Conservation (phyloP, 345 rosid species). For the Conringia planisiliqua region DNA sequence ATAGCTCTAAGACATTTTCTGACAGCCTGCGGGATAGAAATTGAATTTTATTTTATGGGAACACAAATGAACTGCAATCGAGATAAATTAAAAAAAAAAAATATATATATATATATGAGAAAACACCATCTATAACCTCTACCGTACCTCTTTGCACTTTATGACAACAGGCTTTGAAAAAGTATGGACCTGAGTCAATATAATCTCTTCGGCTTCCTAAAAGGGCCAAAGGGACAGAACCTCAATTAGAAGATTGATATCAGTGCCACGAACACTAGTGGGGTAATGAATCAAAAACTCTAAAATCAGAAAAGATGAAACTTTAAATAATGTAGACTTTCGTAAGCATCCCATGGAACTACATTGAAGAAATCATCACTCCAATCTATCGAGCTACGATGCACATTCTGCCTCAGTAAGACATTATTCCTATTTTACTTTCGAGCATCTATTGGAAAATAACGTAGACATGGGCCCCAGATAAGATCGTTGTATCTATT, state of each 20-base stretch:
- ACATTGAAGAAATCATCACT: constrained; percentile 18
- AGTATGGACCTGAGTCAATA: constrained; percentile 51
- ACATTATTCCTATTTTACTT: background rate
- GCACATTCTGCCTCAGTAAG: constrained; percentile 1
- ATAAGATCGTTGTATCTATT: background rate
- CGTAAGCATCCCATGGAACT: background rate
- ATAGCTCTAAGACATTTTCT: constrained; percentile 87
- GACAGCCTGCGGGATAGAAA: constrained; percentile 55
- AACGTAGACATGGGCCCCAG: constrained; percentile 10
- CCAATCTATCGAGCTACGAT: constrained; percentile 2
- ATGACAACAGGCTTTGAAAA: constrained; percentile 60
- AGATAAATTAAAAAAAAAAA: too few relatives aligned
- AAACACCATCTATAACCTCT: constrained; percentile 4
- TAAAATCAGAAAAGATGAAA: constrained; percentile 7
- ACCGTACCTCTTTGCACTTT: constrained; percentile 87
- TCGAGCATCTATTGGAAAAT: background rate
- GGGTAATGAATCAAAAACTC: background rate
- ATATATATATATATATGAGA: background rate
- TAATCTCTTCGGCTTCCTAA: constrained; percentile 84
- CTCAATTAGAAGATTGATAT: constrained; percentile 17
- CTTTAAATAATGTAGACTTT: background rate
- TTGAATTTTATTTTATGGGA: background rate
- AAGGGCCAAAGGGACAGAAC: constrained; percentile 27
- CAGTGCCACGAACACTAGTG: constrained; percentile 1
- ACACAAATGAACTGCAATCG: constrained; percentile 8